Percentiles rank a stretch among this genome's conserved stretches.
These are phyloP conservation scores for Wickerhamomyces bovis DNA, from an alignment of 805 yeast species.

Conservation along the genomic window DNA sequence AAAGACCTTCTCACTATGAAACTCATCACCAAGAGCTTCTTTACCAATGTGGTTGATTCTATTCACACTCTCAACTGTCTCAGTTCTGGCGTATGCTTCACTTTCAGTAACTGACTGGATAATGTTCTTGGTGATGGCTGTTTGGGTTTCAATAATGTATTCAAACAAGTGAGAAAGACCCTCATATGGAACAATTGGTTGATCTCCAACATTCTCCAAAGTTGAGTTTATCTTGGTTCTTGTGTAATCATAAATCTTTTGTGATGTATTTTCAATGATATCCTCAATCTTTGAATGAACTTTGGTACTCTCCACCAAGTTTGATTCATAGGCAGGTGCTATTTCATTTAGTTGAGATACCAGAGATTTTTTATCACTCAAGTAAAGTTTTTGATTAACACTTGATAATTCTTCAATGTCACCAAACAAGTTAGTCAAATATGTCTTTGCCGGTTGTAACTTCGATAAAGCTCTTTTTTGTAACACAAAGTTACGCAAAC, in stretches of 20 bases:
- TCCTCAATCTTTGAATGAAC: conserved; percentile 55
- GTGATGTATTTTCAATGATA: conserved; percentile 54
- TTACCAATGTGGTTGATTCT: conserved; percentile 59
- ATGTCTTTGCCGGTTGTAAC: conserved; percentile 89
- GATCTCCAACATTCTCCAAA: conserved; percentile 43
- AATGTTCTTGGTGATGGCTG: conserved; percentile 59
- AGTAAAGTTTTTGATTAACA: conserved; percentile 53
- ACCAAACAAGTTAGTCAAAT: conserved; percentile 56
- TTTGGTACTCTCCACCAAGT: conserved; percentile 43
- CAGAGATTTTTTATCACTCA: conserved; percentile 42
- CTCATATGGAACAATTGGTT: conserved; percentile 45
- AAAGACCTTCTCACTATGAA: conserved; percentile 51
- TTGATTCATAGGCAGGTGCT: conserved; percentile 56
- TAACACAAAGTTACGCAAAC: conserved; percentile 76
- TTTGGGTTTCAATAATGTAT: conserved; percentile 67
- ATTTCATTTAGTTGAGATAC: conserved; percentile 46
- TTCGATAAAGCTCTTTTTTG: conserved; percentile 89
- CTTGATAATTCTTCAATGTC: conserved; percentile 60
- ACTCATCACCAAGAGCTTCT: conserved; percentile 55
- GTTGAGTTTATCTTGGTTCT: conserved; percentile 45
- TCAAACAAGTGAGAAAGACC: conserved; percentile 62
- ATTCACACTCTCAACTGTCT: conserved; percentile 56
- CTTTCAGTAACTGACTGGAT: conserved; percentile 54
- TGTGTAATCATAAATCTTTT: conserved; percentile 55
- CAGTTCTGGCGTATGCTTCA: conserved; percentile 61